Conservation (phyloP, 331 rosid genomes). For the Spiraea crenata region DNA sequence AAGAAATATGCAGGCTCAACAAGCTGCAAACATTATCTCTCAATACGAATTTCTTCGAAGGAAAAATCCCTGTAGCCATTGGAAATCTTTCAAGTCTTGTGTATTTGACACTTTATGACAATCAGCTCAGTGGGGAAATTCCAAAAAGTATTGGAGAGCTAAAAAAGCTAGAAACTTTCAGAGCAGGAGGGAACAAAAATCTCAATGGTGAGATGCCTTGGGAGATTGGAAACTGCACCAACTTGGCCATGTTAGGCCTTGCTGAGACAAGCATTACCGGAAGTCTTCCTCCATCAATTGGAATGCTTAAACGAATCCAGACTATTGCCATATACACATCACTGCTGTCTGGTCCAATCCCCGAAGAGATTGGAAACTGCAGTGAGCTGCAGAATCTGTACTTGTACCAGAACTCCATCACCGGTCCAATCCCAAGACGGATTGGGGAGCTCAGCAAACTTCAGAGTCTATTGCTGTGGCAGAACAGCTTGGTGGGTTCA, state of each 20-base stretch:
- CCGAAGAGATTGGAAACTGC: conserved; percentile 84
- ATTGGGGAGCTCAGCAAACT: conserved; percentile 66
- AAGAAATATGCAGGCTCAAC: conserved; percentile 60
- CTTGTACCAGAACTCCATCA: conserved; percentile 67
- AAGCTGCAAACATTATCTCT: conserved; percentile 52
- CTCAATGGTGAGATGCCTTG: conserved; percentile 68
- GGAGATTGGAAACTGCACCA: conserved; percentile 83
- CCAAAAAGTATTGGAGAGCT: conserved; percentile 69
- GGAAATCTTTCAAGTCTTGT: conserved; percentile 65
- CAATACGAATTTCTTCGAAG: conserved; percentile 60
- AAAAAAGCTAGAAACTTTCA: conserved; percentile 52
- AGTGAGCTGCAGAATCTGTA: conserved; percentile 62
- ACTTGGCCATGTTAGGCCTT: conserved; percentile 69
- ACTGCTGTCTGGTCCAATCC: conserved; percentile 62
- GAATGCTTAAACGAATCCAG: conserved; percentile 52
- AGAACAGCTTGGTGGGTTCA: conserved; percentile 58
- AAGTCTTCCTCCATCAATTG: conserved; percentile 65
- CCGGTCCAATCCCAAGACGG: conserved; percentile 60
- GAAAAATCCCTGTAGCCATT: conserved; percentile 48
- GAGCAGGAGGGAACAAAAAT: conserved; percentile 76
- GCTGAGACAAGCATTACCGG: conserved; percentile 84
- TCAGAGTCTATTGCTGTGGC: conserved; percentile 62
- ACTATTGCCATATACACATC: conserved; percentile 72
- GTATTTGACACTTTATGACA: conserved; percentile 63
- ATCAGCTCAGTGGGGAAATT: conserved; percentile 58